Base-by-base conservation (phyloP, 495 filamentous ascomycete genomes). In the Amniculicola lignicola region DNA sequence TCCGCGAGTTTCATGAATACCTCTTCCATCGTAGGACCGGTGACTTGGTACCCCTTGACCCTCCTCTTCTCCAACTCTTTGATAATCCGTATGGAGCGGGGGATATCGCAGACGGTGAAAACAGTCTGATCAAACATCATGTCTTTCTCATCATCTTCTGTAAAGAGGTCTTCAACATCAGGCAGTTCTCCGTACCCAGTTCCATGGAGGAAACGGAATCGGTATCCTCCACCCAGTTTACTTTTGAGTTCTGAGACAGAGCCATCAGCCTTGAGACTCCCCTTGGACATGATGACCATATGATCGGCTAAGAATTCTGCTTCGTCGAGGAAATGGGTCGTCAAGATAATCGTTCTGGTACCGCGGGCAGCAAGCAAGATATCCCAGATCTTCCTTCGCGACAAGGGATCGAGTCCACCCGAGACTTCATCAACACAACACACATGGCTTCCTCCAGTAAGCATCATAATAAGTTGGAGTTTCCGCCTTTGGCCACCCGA, bases 401-500 rank as follows among this genome's bases (percentile, higher is more conserved):
- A 85, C 12, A 95, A 75, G 0, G 90, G 89, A 64, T 95, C 90
- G 9, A 95, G 72, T 4, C 90, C 90, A 43, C 81, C 85, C 12
- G 83, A 88, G 3, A 92, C 88, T 65, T 95, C 90, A 65, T 95
- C 90, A 6, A 95, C 84, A 67, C 88, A 90, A 68, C 90, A 95
- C 5, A 95, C 82, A 14, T 77, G 80, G 54, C 83, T 88, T 15
- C 88, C 90, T 33, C 90, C 90, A 21, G 87, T 90, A 47, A 95
- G 81, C 88, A 93, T 94, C 81, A 92, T 90, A n/a, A 85, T 84
- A 9, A 95, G 78, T 65, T 95, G 90, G n/a, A 92, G 72, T 68
- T 94, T 94, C 19, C 90, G 77, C 69, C 92, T 94, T 69, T 95
- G 90, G 0, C 90, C 90, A 4, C 90, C 89, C 2, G 88, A 93